These are phyloP conservation scores for Eimeria necatrix DNA, from an alignment of 169 alveolate species.

Conservation along the genomic window DNA sequence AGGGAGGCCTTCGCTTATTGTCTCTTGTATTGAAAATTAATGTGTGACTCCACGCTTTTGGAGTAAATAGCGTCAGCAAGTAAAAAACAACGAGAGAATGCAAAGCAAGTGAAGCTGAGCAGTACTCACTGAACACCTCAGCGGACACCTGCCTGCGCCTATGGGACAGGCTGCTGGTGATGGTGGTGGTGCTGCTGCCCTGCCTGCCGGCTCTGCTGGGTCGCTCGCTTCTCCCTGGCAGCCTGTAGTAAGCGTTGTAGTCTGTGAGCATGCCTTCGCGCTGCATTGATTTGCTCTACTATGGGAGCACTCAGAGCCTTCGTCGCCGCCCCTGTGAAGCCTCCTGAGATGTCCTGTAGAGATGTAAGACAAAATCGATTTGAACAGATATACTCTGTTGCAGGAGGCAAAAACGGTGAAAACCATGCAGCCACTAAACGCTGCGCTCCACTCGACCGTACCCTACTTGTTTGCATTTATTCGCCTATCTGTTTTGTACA, in stretches of 20 bases:
- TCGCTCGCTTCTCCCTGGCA: conserved; percentile 23
- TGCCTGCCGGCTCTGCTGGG: conserved; percentile 3
- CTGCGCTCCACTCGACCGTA: too few species aligned
- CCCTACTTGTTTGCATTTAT: neutral
- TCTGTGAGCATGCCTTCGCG: conserved; percentile 53
- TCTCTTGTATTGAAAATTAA: too few species aligned
- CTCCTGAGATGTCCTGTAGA: conserved; percentile 23
- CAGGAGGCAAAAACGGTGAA: neutral
- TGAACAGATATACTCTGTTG: neutral
- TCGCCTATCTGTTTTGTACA: neutral
- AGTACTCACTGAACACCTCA: too few species aligned
- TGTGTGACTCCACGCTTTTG: too few species aligned
- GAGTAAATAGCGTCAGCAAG: too few species aligned
- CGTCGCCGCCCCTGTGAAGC: conserved; percentile 82
- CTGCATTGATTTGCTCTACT: conserved; percentile 73
- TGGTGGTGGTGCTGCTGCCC: conserved; percentile 5
- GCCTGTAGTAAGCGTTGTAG: conserved; percentile 61
- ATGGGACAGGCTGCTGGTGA: neutral
- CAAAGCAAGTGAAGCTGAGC: too few species aligned
- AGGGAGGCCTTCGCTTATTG: too few species aligned
- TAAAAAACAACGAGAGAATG: too few species aligned
- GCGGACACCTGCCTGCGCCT: too few species aligned
- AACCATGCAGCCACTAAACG: neutral
- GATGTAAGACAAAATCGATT: neutral
- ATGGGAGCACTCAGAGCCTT: conserved; percentile 80